Evolutionary conservation across 1,284 basidiomycete genomes (phyloP).

Genomic region (Ustilago bromivora): DNA sequence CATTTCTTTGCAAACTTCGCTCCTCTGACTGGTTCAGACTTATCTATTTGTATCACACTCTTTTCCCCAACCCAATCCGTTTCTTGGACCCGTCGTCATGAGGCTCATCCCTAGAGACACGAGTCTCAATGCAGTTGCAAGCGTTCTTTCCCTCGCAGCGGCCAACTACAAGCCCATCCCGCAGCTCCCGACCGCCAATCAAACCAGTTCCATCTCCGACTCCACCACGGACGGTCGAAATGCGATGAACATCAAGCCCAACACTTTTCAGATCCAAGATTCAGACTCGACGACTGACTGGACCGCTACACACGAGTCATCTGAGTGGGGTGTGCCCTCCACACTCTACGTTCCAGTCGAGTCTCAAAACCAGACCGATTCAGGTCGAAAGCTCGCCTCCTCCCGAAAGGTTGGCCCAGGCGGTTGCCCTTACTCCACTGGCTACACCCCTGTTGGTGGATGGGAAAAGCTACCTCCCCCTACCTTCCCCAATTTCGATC

Average conservation of each 20-base stretch:
- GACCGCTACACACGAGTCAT: constrained; percentile 35
- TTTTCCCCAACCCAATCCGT: not conserved
- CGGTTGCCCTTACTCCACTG: constrained; percentile 57
- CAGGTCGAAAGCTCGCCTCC: constrained; percentile 38
- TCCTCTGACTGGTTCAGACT: constrained; percentile 36
- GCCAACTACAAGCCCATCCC: constrained; percentile 69
- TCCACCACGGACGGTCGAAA: constrained; percentile 16
- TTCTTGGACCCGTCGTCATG: constrained; percentile 26
- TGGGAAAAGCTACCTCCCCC: constrained; percentile 53
- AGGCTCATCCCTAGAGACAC: constrained; percentile 46
- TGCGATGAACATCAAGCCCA: constrained; percentile 26
- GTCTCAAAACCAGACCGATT: constrained; percentile 22
- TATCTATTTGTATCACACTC: constrained; percentile 16
- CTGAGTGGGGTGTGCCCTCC: constrained; percentile 59
- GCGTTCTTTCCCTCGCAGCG: constrained; percentile 60
- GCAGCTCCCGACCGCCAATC: constrained; percentile 44
- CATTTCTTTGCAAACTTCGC: constrained; percentile 10
- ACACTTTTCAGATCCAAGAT: constrained; percentile 45
- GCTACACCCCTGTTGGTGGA: constrained; percentile 62
- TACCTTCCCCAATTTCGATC: constrained; percentile 60
- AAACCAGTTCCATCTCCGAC: constrained; percentile 13
- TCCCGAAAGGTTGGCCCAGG: constrained; percentile 56
- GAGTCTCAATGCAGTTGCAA: constrained; percentile 53
- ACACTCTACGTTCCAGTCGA: constrained; percentile 54
- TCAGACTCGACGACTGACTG: constrained; percentile 30